These are phyloP conservation scores for Macrophomina tecta DNA, from an alignment of 2,329 filamentous ascomycete genomes.

Conservation along the genomic window DNA sequence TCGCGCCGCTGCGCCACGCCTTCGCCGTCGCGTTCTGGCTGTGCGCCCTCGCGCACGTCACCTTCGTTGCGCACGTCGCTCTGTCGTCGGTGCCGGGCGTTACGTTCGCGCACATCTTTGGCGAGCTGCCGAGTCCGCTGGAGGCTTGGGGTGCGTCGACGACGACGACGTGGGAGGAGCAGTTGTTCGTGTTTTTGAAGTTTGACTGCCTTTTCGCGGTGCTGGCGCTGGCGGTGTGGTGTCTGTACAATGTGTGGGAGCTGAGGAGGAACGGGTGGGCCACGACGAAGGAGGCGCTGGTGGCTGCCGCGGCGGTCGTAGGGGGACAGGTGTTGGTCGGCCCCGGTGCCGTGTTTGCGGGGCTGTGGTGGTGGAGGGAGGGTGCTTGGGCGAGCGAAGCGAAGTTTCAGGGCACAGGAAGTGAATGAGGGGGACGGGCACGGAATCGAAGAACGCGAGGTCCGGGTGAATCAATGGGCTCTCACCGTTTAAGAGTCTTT, in stretches of 20 bases:
- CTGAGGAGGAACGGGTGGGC: conserved; percentile 23
- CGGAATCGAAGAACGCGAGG: background rate
- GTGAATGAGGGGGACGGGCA: background rate
- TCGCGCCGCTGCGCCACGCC: background rate
- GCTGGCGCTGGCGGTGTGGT: conserved; percentile 2
- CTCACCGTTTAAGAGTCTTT: too few species aligned
- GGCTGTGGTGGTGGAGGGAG: conserved; percentile 29
- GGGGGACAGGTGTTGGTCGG: conserved; percentile 16
- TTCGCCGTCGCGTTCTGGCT: background rate
- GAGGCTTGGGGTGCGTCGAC: background rate
- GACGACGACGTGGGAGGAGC: background rate
- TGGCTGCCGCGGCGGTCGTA: background rate
- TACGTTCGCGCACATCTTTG: background rate
- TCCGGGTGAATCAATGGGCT: too few species aligned
- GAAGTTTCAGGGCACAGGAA: background rate
- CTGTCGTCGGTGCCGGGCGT: background rate
- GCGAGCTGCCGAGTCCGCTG: conserved; percentile 26
- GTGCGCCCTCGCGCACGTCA: background rate
- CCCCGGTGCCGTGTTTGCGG: conserved; percentile 24
- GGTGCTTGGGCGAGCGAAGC: conserved; percentile 4
- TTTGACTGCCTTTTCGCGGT: conserved; percentile 7
- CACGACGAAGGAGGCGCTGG: conserved; percentile 9
- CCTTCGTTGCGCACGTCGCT: background rate
- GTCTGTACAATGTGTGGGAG: conserved; percentile 24
- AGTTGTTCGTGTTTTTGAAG: conserved; percentile 8